Evolutionary conservation across 768 basidiomycete species (phyloP).

Genomic region (Hypsizygus marmoreus): DNA sequence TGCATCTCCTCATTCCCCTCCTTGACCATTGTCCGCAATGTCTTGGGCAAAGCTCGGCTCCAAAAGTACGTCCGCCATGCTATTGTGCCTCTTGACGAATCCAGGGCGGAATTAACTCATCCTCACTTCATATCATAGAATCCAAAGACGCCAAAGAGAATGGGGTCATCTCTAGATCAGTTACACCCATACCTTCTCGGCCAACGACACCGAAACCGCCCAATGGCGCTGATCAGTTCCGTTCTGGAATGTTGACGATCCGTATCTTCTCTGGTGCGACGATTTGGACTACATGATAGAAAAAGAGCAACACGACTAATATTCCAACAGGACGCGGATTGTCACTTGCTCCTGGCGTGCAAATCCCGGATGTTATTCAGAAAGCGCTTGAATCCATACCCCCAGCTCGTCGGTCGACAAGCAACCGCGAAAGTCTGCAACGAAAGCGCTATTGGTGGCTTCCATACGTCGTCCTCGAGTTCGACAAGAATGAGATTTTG

Average conservation of each 20-base stretch:
- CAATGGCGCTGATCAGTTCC: slow-evolving; percentile 61
- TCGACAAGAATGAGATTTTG: slow-evolving; percentile 96
- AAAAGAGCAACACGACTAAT: not conserved
- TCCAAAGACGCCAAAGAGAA: slow-evolving; percentile 72
- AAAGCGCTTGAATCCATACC: slow-evolving; percentile 71
- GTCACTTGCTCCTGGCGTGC: slow-evolving; percentile 72
- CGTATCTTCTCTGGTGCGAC: slow-evolving; percentile 87
- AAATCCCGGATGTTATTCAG: slow-evolving; percentile 83
- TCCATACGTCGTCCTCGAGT: slow-evolving; percentile 96
- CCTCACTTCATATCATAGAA: slow-evolving; percentile 39
- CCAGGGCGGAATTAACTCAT: slow-evolving; percentile 7
- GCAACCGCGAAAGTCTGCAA: slow-evolving; percentile 89
- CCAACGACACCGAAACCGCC: slow-evolving; percentile 74
- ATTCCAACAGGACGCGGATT: slow-evolving; percentile 69
- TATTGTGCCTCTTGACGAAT: slow-evolving; percentile 1
- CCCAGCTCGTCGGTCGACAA: slow-evolving; percentile 55
- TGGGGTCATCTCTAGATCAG: slow-evolving; percentile 73
- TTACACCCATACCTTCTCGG: slow-evolving; percentile 79
- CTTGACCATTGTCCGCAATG: slow-evolving; percentile 33
- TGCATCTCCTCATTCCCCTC: slow-evolving; percentile 13
- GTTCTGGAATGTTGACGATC: slow-evolving; percentile 92
- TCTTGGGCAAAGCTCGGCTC: slow-evolving; percentile 54
- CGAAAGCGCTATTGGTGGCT: slow-evolving; percentile 95
- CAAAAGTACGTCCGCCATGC: slow-evolving; percentile 38
- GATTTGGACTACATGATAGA: slow-evolving; percentile 11